A percentile compares a stretch with the other conserved stretches of the same genome.
These are phyloP conservation scores for Mortierella antarctica DNA, from an alignment of 192 early-diverging fungal species.

Conservation along the genomic window DNA sequence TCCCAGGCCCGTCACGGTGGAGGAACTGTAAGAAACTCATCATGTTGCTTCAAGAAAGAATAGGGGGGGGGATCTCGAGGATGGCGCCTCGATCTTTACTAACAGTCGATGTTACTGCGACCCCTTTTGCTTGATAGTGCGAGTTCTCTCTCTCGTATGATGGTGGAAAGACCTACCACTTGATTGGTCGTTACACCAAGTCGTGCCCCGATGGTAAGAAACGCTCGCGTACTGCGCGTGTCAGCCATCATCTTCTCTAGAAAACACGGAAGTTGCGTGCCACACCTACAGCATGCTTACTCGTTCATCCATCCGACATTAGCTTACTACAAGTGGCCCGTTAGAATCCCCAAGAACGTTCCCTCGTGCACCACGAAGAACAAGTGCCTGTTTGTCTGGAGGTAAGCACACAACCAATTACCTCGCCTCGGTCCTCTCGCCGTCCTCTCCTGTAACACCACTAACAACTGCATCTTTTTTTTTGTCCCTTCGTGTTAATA, in stretches of 20 bases:
- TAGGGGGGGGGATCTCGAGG: not conserved
- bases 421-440: not conserved
- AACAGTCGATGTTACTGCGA: not conserved
- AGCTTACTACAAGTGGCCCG: conserved; percentile 52
- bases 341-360: conserved; percentile 53
- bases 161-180: conserved; percentile 63
- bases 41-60: not conserved
- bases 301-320: not conserved
- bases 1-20: conserved; percentile 69
- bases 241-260: not conserved
- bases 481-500: not conserved
- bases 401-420: conserved; percentile 18
- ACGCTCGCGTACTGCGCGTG: not conserved
- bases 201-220: conserved; percentile 52
- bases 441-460: not conserved
- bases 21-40: conserved; percentile 58
- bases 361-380: conserved; percentile 43
- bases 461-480: not conserved
- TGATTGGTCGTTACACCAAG: conserved; percentile 47
- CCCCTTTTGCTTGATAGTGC: conserved; percentile 51
- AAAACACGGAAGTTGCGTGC: not conserved
- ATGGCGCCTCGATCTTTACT: not conserved
- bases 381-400: conserved; percentile 62
- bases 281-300: not conserved
- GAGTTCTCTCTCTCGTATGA: conserved; percentile 77